Base-by-base conservation (phyloP, 352 stramenopile species). In the Globisporangium spiculum region DNA sequence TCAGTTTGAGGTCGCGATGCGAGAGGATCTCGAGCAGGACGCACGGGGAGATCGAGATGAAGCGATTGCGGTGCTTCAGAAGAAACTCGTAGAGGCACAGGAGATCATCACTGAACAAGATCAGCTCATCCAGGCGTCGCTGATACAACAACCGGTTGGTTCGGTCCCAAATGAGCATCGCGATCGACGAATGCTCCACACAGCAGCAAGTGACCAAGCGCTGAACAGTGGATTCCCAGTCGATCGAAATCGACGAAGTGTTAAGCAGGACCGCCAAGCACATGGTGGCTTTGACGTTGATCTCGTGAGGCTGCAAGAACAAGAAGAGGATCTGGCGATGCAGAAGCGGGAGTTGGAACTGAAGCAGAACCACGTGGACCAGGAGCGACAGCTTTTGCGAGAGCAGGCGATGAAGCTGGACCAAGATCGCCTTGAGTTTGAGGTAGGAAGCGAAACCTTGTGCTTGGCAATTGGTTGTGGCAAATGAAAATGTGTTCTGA, bases 31-130 rank as follows among this genome's bases (percentile, higher is more conserved):
- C 30, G 79, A 82, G 16, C 78, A 77, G 46, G 61, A 65, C 6
- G 50, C 65, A 10, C 58, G 50, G 0, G 22, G 65, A 20, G 64
- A 69, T 4, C 69, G 71, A 30, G 44, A 78, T 34, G 69, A 81
- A 27, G 64, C 85, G 4, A 65, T 86, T 4, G 34, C 26, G n/a
- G 32, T 61, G 1, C 77, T 93, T n/a, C 80, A 80, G 48, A 44
- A 80, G 27, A 93, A 93, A 65, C 77, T 93, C 8, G 75, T 78
- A 10, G 81, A 91, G 24, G 85, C 85, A 0, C 77, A 92, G 27
- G 67, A 59, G 6, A 80, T 93, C 66, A 87, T 93, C 32, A 65
- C 69, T 0, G 83, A 93, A 57, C 85, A 93, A 66, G 83, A 93
- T 56, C 77, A 88, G 57, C 68, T 93, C 30, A 66, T 93, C 38